Percentiles rank a stretch among this genome's conserved stretches.
These are phyloP conservation scores for Bacterosira constricta DNA, from an alignment of 108 stramenopile genomes.

Conservation along the genomic window DNA sequence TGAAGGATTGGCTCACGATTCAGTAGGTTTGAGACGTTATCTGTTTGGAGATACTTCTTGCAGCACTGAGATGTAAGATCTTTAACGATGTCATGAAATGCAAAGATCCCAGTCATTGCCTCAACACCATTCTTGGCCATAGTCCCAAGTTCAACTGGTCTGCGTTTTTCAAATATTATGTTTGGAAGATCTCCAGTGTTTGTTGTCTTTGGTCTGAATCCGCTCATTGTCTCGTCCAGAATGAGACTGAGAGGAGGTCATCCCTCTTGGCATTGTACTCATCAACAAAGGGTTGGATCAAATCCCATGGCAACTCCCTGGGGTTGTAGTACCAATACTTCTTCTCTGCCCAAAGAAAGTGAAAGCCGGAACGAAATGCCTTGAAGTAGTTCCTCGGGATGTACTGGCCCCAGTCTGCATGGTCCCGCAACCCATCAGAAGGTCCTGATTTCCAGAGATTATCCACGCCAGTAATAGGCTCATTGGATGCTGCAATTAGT, in stretches of 20 bases:
- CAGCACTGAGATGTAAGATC: neutral
- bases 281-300: neutral
- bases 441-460: constrained; percentile 22
- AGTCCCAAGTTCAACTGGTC: neutral
- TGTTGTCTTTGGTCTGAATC: neutral
- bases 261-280: neutral
- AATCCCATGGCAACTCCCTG: neutral
- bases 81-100: constrained; percentile 1
- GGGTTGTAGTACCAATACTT: neutral
- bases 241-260: neutral
- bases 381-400: constrained; percentile 14
- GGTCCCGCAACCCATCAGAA: constrained; percentile 12
- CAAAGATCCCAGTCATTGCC: neutral
- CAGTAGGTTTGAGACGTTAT: neutral
- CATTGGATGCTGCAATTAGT: neutral
- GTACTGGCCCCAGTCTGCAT: constrained; percentile 15
- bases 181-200: neutral
- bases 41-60: neutral
- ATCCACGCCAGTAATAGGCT: neutral
- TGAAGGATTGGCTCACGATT: neutral
- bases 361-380: constrained; percentile 15
- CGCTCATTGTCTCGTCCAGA: neutral
- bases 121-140: constrained; percentile 11
- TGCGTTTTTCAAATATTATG: neutral
- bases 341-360: constrained; percentile 18